Evolutionary conservation across 306 rosid species (phyloP), one percentile per base, ranked within the genome.

Genomic region (Pueraria montana): DNA sequence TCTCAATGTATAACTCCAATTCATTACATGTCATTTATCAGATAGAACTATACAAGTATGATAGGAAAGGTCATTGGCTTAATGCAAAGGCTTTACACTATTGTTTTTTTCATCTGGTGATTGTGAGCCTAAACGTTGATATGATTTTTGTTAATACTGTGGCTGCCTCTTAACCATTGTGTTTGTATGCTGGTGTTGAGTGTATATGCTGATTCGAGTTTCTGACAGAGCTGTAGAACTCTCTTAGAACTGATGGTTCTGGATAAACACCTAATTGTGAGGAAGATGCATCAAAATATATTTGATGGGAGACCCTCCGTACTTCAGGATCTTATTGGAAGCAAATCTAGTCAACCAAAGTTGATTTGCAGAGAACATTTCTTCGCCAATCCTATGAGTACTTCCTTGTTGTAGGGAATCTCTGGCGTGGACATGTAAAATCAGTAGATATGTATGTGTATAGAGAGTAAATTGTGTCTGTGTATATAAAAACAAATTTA

Each of bases 371-470:
- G 87, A 16, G 88, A 88, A 32, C 98, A 95, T 86, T 92, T 75
- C 87, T 95, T 89, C 79, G 96, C 97, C 76, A 95, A 93, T 87
- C 93, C 97, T 69, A 86, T 26, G 89, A 95, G 97, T 79, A 85
- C 92, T 55, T 82, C 92, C 77, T 78, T 90, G 79, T 77, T 95
- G 75, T 95, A 93, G 86, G 84, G 80, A 40, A 80, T 17, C 42
- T 38, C 49, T n/a, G 52, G 52, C 5, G 1, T 36, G 11, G 58
- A 34, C 59, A 58, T 52, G 18, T 42, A 42, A 42, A 42, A 42
- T 8, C 46, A 1, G 8, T 42, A 42, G 46, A 42, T 42, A 5
- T 8, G 46, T 10, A 5, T 42, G 11, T 42, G 4, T 34, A 34
- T 4, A 34, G 6, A 34, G 40, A 34, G 40, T 34, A 34, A 34